Evolutionary conservation across 2,329 filamentous ascomycete species (phyloP), one percentile per base, ranked within the genome.

Genomic region (Trichoderma atrobrunneum): DNA sequence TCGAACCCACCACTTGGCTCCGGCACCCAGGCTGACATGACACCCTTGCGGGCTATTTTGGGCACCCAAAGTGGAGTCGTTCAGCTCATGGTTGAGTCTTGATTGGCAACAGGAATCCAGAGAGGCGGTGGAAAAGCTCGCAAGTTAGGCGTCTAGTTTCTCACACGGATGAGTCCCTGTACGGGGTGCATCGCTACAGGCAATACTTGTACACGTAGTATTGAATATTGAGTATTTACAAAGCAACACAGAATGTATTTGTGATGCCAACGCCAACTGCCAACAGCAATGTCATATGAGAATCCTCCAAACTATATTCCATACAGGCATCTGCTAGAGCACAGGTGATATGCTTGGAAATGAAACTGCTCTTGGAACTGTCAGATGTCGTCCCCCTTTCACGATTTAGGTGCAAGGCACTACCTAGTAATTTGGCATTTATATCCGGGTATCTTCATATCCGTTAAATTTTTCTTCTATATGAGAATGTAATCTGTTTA

Each of bases 41-140:
- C 16, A 18, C 28, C 18, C 34, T 59, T 48, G 61, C 21, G 54
- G 51, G 63, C 70, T 72, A 72, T 66, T 66, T 72, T 72, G 70
- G 70, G 70, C 63, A 54, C 62, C 63, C 36, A 59, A 26, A n/a
- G 68, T 64, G 68, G 68, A 64, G 68, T 39, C 43, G 8, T 39
- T 51, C 51, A 70, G 32, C 60, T 64, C 56, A 51, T 30, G 28
- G 16, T 43, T 61, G 66, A 51, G 66, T 21, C 56, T 48, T 69
- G 56, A 69, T 69, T 69, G 36, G 66, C 56, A 28, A 36, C 3
- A 7, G 30, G 57, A 32, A 16, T 21, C 51, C 16, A 59, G 54
- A 43, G 11, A 16, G 57, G 64, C 32, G 34, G 34, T 59, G 21
- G 54, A 43, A 26, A 18, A 14, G 34, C 51, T 39, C 24, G 8